Percentiles rank a stretch among this genome's conserved stretches.
Evolutionary conservation across 176 grass and related monocot genomes (phyloP).

Genomic region (Ensete glaucum): DNA sequence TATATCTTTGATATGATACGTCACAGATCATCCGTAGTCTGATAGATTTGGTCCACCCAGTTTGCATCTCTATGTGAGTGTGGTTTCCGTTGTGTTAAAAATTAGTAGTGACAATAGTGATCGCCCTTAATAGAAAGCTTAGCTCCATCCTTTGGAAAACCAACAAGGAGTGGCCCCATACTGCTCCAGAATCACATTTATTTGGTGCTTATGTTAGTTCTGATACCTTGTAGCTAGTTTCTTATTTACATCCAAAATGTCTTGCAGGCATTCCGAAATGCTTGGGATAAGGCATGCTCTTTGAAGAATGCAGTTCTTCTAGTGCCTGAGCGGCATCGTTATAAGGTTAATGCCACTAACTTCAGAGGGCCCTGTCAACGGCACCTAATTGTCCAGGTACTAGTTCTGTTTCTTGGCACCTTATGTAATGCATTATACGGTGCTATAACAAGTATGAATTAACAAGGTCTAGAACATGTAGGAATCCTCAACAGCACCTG

Average conservation of each 20-base stretch:
- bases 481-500: neutral
- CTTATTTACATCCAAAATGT: neutral
- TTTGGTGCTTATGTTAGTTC: neutral
- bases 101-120: too few relatives aligned
- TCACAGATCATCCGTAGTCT: too few relatives aligned
- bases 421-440: conserved; percentile 8
- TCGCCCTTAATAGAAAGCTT: too few relatives aligned
- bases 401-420: neutral
- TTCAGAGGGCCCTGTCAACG: conserved; percentile 66
- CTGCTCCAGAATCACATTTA: neutral
- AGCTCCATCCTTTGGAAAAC: neutral
- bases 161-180: neutral
- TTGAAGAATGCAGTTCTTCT: conserved; percentile 64
- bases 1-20: too few relatives aligned
- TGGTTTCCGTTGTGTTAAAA: too few relatives aligned
- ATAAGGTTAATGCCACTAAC: conserved; percentile 48
- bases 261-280: conserved; percentile 47
- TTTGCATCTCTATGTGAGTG: too few relatives aligned
- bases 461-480: neutral
- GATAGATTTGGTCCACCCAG: too few relatives aligned
- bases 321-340: conserved; percentile 37
- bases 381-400: conserved; percentile 55
- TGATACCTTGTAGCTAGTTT: neutral
- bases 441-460: conserved; percentile 4
- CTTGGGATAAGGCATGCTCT: conserved; percentile 71